phyloP scores from a whole-genome alignment of 2,329 filamentous ascomycete species.

The Elsinoe necatrix region DNA sequence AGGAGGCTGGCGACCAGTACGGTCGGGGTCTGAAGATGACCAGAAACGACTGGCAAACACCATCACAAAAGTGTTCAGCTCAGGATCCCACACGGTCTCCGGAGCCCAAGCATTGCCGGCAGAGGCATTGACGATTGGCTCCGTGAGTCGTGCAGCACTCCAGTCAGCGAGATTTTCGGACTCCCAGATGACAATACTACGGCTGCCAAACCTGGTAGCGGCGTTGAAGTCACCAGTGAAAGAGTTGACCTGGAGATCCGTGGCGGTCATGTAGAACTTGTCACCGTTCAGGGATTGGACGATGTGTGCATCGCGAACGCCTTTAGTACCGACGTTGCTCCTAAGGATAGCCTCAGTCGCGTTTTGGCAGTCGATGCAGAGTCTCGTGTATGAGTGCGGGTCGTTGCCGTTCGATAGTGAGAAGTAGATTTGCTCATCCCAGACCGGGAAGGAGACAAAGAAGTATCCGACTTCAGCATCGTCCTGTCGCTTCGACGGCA shows the following conservation, averaged over 20 bases:
- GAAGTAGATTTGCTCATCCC: conserved; percentile 24
- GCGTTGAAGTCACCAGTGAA: conserved; percentile 23
- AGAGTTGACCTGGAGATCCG: conserved; percentile 21
- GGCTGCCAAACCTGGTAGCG: conserved; percentile 22
- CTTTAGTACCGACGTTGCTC: conserved; percentile 17
- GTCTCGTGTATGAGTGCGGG: conserved; percentile 17
- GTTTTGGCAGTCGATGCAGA: conserved; percentile 9
- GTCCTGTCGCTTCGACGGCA: conserved; percentile 2
- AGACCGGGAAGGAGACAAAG: conserved; percentile 24
- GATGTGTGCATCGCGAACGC: conserved; percentile 19
- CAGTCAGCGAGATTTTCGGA: conserved; percentile 16
- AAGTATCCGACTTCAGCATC: conserved; percentile 19
- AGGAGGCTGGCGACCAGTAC: conserved; percentile 17
- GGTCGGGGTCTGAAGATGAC: conserved; percentile 14
- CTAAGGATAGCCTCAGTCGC: conserved; percentile 18
- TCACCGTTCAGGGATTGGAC: conserved; percentile 16
- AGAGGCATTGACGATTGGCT: conserved; percentile 14
- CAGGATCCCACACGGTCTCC: conserved; percentile 18
- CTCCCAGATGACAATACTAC: conserved; percentile 20
- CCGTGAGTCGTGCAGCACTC: conserved; percentile 15
- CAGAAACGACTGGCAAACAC: conserved; percentile 19
- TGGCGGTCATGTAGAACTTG: conserved; percentile 21
- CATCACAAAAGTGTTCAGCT: conserved; percentile 16
- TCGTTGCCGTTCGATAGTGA: conserved; percentile 20
- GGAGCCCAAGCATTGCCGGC: conserved; percentile 20